Conservation (phyloP, 768 basidiomycete species). For the Leccinellum rugosiceps region DNA sequence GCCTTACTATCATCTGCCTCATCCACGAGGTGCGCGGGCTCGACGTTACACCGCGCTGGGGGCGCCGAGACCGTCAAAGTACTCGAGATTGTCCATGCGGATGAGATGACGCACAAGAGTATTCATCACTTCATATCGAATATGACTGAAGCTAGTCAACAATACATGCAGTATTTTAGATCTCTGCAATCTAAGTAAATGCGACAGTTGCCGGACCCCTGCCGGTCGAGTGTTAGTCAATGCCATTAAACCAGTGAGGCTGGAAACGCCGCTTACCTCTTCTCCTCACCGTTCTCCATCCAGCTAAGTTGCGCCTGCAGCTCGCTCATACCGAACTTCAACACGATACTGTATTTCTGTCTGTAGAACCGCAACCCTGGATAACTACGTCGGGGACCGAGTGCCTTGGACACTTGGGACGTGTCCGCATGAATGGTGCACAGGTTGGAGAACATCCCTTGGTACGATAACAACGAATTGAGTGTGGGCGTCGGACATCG, state of each 20-base stretch:
- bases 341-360: slow-evolving; percentile 37
- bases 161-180: slow-evolving; percentile 1
- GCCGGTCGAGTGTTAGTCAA: neutral
- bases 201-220: slow-evolving; percentile 33
- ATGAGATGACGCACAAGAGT: slow-evolving; percentile 68
- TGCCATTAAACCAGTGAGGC: neutral
- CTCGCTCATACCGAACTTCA: slow-evolving; percentile 45
- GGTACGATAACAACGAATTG: neutral
- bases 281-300: slow-evolving; percentile 35
- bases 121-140: neutral
- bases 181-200: slow-evolving; percentile 31
- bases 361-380: slow-evolving; percentile 29
- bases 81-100: slow-evolving; percentile 74
- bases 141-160: neutral
- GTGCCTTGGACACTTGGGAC: slow-evolving; percentile 27
- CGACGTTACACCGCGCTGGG: neutral
- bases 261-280: slow-evolving; percentile 10
- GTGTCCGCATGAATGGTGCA: slow-evolving; percentile 26
- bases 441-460: slow-evolving; percentile 28
- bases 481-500: neutral
- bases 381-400: slow-evolving; percentile 31
- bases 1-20: slow-evolving; percentile 63
- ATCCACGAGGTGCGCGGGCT: slow-evolving; percentile 56
- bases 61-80: slow-evolving; percentile 54
- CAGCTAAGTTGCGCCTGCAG: slow-evolving; percentile 46